Evolutionary conservation across 2,329 filamentous ascomycete species (phyloP).

Genomic region (Botryotinia calthae): DNA sequence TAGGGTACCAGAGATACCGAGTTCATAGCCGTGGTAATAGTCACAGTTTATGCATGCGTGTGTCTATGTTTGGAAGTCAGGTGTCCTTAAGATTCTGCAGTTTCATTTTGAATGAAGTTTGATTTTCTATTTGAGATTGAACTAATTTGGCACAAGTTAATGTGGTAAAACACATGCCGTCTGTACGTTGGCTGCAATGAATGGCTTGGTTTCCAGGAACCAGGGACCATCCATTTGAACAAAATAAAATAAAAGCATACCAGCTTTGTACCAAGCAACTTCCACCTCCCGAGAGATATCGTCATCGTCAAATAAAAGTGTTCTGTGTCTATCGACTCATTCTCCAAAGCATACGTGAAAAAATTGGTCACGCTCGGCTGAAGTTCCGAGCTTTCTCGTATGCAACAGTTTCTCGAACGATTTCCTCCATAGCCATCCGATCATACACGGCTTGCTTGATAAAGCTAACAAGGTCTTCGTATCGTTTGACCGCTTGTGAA

Average conservation of each 20-base stretch:
- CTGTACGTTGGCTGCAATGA: background rate
- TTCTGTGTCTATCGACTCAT: background rate
- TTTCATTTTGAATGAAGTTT: background rate
- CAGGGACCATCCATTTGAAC: background rate
- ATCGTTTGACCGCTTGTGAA: rapidly evolving
- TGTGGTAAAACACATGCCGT: background rate
- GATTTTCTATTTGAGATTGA: background rate
- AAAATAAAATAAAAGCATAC: background rate
- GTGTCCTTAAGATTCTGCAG: rapidly evolving
- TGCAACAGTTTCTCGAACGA: background rate
- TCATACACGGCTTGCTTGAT: background rate
- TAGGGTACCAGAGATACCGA: too few species aligned
- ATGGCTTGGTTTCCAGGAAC: background rate
- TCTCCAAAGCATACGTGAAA: background rate
- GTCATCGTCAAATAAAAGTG: background rate
- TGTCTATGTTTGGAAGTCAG: too few species aligned
- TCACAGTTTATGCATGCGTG: too few species aligned
- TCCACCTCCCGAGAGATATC: background rate
- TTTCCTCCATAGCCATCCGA: background rate
- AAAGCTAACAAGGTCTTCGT: background rate
- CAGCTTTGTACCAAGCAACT: background rate
- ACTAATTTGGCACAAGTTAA: background rate
- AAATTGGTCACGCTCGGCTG: background rate
- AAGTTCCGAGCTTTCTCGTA: background rate
- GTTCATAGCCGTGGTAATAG: too few species aligned